A percentile compares a stretch with the other conserved stretches of the same genome.
Conservation (phyloP, 2,329 filamentous ascomycete genomes). For the Neoarthrinium moseri region DNA sequence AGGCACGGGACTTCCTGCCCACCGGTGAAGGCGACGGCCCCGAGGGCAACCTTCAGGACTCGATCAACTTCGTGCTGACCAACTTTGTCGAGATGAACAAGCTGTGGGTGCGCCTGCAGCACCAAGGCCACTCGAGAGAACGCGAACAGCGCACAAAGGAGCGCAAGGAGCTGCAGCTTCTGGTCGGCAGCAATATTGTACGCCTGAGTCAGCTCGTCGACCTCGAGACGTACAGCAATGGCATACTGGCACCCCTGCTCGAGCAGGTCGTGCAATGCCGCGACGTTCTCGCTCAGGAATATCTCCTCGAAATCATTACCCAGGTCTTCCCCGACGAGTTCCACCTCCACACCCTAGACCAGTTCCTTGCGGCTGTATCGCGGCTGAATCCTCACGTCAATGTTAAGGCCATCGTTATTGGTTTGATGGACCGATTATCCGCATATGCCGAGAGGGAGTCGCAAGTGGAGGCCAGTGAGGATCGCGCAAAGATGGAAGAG, state of each 20-base stretch:
- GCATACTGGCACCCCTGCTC: conserved; percentile 82
- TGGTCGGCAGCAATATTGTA: conserved; percentile 96
- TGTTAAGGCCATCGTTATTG: conserved; percentile 96
- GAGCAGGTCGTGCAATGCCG: conserved; percentile 98
- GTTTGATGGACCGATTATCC: conserved; percentile 93
- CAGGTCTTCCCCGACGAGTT: conserved; percentile 99
- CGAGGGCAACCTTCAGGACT: conserved; percentile 94
- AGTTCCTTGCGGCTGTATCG: conserved; percentile 90
- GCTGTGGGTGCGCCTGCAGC: conserved; percentile 94
- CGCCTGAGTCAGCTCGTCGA: conserved; percentile 94
- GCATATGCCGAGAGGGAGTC: conserved; percentile 91
- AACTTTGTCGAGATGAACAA: conserved; percentile 99
- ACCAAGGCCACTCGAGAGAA: conserved; percentile 95
- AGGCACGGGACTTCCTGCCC: conserved; percentile 87
- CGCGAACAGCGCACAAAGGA: conserved; percentile 91
- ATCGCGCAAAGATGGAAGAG: conserved; percentile 76
- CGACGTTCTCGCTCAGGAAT: conserved; percentile 95
- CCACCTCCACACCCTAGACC: conserved; percentile 93
- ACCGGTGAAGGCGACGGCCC: conserved; percentile 82
- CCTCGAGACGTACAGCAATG: conserved; percentile 87
- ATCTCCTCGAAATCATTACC: conserved; percentile 95
- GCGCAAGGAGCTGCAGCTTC: conserved; percentile 88
- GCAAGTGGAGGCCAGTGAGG: conserved; percentile 66
- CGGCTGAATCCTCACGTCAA: conserved; percentile 95
- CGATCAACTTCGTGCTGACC: conserved; percentile 95